Evolutionary conservation across 345 rosid species (phyloP).

Genomic region (Rhizophora apiculata): DNA sequence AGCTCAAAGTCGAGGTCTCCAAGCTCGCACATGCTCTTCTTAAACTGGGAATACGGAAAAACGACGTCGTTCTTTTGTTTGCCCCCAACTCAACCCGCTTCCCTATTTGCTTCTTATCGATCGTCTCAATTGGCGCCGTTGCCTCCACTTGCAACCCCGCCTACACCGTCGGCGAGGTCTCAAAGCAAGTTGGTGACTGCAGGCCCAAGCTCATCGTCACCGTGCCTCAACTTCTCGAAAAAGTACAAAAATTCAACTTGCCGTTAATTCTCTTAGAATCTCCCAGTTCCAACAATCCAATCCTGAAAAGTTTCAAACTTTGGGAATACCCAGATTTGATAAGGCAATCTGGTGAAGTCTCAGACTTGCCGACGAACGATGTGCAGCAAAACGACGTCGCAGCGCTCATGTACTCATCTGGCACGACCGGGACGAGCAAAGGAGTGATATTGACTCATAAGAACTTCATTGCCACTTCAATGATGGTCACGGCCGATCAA

Average conservation of each 20-base stretch:
- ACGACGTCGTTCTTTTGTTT: slow-evolving; percentile 34
- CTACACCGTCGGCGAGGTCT: slow-evolving; percentile 25
- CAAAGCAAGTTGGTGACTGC: slow-evolving; percentile 31
- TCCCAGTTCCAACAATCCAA: slow-evolving; percentile 1
- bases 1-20: slow-evolving; percentile 16
- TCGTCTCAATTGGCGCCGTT: slow-evolving; percentile 36
- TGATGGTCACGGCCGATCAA: slow-evolving; percentile 40
- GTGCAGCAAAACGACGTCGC: slow-evolving; percentile 34
- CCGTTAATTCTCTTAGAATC: slow-evolving; percentile 17
- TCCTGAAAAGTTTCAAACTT: neutral
- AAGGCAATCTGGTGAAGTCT: neutral
- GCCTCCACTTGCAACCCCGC: slow-evolving; percentile 33
- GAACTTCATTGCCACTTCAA: slow-evolving; percentile 18
- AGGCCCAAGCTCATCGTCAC: slow-evolving; percentile 25
- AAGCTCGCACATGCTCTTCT: slow-evolving; percentile 9
- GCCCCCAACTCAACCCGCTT: slow-evolving; percentile 26
- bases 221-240: slow-evolving; percentile 1
- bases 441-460: slow-evolving; percentile 40
- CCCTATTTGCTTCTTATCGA: slow-evolving; percentile 35
- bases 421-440: slow-evolving; percentile 42
- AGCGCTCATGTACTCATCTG: slow-evolving; percentile 39
- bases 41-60: slow-evolving; percentile 13
- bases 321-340: slow-evolving; percentile 12
- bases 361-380: neutral
- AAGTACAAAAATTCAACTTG: slow-evolving; percentile 10